Evolutionary conservation across 1,284 basidiomycete genomes (phyloP), one percentile per base, ranked within the genome.

Genomic region (Fistulina hepatica): DNA sequence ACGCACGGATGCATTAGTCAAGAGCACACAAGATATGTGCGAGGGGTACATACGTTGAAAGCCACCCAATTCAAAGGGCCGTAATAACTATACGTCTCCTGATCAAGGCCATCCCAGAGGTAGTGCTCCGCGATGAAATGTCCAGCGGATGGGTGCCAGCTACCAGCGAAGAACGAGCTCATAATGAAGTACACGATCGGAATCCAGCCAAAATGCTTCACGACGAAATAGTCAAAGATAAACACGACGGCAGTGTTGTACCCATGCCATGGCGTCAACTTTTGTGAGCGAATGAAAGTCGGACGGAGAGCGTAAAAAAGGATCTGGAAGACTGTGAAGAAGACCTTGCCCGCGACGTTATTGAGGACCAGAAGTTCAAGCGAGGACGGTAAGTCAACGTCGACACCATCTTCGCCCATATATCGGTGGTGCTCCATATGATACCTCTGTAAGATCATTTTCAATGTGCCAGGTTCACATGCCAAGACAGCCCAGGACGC

Each of bases 91-190:
- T 92, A 97, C 1, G 95, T 98, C 63, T 98, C 95, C 57, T 97
- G 93, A 26, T 72, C 64, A 37, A 85, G 68, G 3, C 83, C 83
- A 49, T 91, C 85, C 82, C 91, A 93, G 21, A 95, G 68, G 53
- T 93, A 94, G 58, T 95, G 91, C 60, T 97, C 92, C 4, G 92
- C 92, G 48, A 97, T 97, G 53, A 98, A 98, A 63, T 98, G 94
- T 1, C 88, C 94, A 0, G 93, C 93, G 51, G 85, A 86, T 0
- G 95, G 95, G 55, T 98, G 94, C 21, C 97, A 60, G 48, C 83
- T 90, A 0, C 94, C 94, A 5, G 94, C 94, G 52, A 97, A 92
- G 71, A 97, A 95, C 52, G 81, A 85, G 44, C 79, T 84, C 52
- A 84, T 66, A 39, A 98, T 54, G 44, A 98, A 68, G 63, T 98